Evolutionary conservation across 2,329 filamentous ascomycete species (phyloP).

Genomic region (Hypomyces rosellus): DNA sequence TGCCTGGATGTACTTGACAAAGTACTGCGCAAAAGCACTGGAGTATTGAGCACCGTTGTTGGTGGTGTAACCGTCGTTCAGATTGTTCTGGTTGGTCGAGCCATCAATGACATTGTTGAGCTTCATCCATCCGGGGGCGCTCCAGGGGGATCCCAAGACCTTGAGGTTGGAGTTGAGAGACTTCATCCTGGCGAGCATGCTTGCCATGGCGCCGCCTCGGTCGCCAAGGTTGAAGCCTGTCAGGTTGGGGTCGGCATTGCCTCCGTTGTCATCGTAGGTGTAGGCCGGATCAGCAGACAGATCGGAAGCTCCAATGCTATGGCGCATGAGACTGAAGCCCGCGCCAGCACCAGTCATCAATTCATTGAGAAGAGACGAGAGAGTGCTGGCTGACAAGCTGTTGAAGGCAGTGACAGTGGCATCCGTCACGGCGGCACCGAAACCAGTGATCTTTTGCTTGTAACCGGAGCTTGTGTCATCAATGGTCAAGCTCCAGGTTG

Average conservation of each 20-base stretch:
- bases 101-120: constrained; percentile 28
- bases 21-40: constrained; percentile 28
- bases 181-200: constrained; percentile 29
- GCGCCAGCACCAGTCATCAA: constrained; percentile 30
- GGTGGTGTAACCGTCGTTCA: constrained; percentile 18
- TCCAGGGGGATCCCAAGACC: constrained; percentile 33
- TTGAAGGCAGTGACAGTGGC: constrained; percentile 33
- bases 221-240: constrained; percentile 28
- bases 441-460: constrained; percentile 33
- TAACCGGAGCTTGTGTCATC: constrained; percentile 31
- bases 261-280: constrained; percentile 31
- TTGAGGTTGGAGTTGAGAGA: constrained; percentile 25
- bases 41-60: constrained; percentile 28
- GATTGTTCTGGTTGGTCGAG: constrained; percentile 25
- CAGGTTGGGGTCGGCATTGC: constrained; percentile 24
- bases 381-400: constrained; percentile 22
- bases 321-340: constrained; percentile 31
- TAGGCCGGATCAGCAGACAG: constrained; percentile 32
- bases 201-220: constrained; percentile 31
- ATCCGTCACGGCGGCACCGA: constrained; percentile 35
- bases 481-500: constrained; percentile 32
- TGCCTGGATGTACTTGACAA: constrained; percentile 15
- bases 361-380: constrained; percentile 26
- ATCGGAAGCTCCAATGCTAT: constrained; percentile 34
- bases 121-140: constrained; percentile 36